These are phyloP conservation scores for Dipteronia sinensis DNA, from an alignment of 345 rosid genomes.

Conservation along the genomic window DNA sequence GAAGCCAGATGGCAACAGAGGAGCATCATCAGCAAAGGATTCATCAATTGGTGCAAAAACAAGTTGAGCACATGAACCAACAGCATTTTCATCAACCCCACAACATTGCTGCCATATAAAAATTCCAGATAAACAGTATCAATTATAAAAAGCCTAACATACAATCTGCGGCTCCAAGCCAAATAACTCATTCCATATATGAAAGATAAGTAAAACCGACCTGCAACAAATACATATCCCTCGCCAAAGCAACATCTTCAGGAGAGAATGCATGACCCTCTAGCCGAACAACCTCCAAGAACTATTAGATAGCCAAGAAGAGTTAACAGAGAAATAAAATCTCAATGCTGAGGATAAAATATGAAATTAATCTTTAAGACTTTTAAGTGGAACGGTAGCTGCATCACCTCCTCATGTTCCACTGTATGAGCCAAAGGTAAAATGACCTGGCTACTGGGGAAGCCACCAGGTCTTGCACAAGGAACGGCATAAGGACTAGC, in stretches of 20 bases:
- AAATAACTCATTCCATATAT: not conserved
- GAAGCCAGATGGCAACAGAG: slow-evolving; percentile 88
- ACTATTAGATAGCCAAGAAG: slow-evolving; percentile 39
- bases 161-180: not conserved
- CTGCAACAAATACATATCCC: slow-evolving; percentile 94
- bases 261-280: slow-evolving; percentile 91
- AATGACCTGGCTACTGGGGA: slow-evolving; percentile 88
- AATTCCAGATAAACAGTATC: slow-evolving; percentile 4
- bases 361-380: not conserved
- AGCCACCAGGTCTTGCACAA: slow-evolving; percentile 80
- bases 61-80: slow-evolving; percentile 94
- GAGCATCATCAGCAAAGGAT: slow-evolving; percentile 98
- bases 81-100: slow-evolving; percentile 88
- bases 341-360: not conserved
- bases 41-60: slow-evolving; percentile 96
- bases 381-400: not conserved
- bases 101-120: slow-evolving; percentile 63
- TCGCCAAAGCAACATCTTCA: slow-evolving; percentile 79
- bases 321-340: not conserved
- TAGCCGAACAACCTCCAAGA: slow-evolving; percentile 88
- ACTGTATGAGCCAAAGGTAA: slow-evolving; percentile 91
- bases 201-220: slow-evolving; percentile 32
- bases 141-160: not conserved
- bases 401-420: slow-evolving; percentile 91
- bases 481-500: slow-evolving; percentile 89